phyloP scores from a whole-genome alignment of 2,329 filamentous ascomycete genomes.

The Aspergillus pseudoterreus region DNA sequence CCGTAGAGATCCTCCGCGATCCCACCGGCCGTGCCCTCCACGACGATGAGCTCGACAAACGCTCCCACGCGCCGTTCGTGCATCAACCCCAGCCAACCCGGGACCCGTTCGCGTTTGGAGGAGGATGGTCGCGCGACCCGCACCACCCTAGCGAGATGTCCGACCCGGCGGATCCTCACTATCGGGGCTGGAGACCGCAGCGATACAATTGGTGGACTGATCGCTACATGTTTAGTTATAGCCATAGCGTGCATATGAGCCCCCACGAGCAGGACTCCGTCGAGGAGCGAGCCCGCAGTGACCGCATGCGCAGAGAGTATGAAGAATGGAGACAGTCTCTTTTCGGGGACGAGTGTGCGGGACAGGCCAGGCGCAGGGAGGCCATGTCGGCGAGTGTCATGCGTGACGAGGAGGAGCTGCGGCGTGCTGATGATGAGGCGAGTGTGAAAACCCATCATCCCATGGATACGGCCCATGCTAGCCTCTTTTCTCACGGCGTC shows the following conservation, averaged over 20 bases:
- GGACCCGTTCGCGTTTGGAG: neutral
- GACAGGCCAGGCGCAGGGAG: constrained; percentile 1
- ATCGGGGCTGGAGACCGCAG: constrained; percentile 13
- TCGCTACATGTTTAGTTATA: constrained; percentile 28
- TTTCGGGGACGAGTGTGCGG: neutral
- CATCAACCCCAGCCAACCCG: neutral
- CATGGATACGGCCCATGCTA: neutral
- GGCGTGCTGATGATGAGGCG: neutral
- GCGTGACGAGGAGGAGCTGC: constrained; percentile 2
- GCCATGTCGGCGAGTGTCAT: constrained; percentile 1
- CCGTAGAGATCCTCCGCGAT: constrained; percentile 33
- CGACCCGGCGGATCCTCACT: neutral
- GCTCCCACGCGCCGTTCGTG: neutral
- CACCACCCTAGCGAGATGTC: too few species aligned
- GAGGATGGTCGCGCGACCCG: too few species aligned
- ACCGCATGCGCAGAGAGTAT: constrained; percentile 2
- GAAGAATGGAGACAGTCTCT: constrained; percentile 1
- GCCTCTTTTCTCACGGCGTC: too few species aligned
- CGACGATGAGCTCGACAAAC: constrained; percentile 15
- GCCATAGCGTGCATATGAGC: constrained; percentile 29
- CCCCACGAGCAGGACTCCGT: constrained; percentile 19
- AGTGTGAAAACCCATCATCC: neutral
- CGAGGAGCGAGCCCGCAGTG: constrained; percentile 15
- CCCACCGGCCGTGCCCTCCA: constrained; percentile 18
- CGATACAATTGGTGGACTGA: neutral